Base-by-base conservation (phyloP, 75 land plant species). In the Sequoia sempervirens region DNA sequence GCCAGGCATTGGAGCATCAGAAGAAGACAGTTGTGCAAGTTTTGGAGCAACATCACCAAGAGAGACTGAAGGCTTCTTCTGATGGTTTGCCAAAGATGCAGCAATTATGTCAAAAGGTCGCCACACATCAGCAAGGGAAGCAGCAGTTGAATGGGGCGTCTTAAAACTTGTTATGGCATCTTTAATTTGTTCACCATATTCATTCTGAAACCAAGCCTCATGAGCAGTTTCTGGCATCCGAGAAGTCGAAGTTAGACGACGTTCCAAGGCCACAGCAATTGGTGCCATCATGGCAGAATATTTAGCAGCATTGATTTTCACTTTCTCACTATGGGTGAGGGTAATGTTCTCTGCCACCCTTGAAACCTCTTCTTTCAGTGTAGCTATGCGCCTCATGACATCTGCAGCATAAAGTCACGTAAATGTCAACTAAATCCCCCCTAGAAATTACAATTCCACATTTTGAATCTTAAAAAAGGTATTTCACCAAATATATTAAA, bases 1-100 rank as follows among this genome's bases (percentile, higher is more conserved):
- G 79, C 99, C 99, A 84, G 99, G 99, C 95, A 98, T 93, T 76
- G 99, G 99, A n/a, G 95, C 96, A 87, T 92, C 92, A 82, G 99
- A 93, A 74, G 94, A 91, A 45, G 90, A 86, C n/a, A 98, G 87
- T 30, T 50, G 66, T 74, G 97, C 91, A 41, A 98, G 90, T 53
- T 87, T 86, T 72, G 99, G 99, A 81, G 99, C 91, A 82, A 98
- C 93, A 64, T 98, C 97, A 46, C 86, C 80, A 69, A 98, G 87
- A 73, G 89, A 87, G 30, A 93, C 82, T 53, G 88, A 84, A 28
- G 96, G 90, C 83, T 93, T 96, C 41, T 93, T 95, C 79, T 93
- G 99, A 88, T 96, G 84, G 66, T 87, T 87, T 72, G 93, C 94
- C 43, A 98, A 85, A 72, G 97, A 94, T 80, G 97, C 89, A 83